Percentiles rank a stretch among this genome's conserved stretches.
phyloP scores from a whole-genome alignment of 2,329 filamentous ascomycete genomes.

The Harringtonia aguacate region DNA sequence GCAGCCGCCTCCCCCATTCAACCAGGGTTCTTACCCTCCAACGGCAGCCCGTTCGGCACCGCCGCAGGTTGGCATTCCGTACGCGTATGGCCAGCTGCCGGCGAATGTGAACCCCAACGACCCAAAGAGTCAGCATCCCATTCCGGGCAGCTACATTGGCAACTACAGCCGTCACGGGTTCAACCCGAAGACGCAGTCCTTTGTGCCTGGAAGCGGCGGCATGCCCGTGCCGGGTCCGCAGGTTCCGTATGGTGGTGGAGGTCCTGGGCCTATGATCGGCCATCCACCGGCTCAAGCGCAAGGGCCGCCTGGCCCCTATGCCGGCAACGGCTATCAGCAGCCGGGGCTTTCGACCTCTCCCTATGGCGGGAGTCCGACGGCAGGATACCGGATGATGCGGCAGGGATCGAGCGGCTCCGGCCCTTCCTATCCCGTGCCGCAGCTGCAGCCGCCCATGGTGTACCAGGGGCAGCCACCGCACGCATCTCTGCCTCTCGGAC shows the following conservation, averaged over 20 bases:
- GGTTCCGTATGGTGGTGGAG: conserved; percentile 31
- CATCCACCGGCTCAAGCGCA: background rate
- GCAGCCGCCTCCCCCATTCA: conserved; percentile 14
- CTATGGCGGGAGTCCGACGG: conserved; percentile 27
- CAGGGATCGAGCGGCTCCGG: conserved; percentile 46
- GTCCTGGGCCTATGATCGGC: background rate
- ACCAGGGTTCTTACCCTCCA: conserved; percentile 17
- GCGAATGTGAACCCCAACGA: conserved; percentile 59
- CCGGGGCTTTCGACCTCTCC: conserved; percentile 26
- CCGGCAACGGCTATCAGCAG: conserved; percentile 29
- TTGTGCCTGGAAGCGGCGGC: conserved; percentile 55
- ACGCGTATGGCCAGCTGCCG: conserved; percentile 71
- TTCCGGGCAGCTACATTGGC: conserved; percentile 61
- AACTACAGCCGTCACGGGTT: conserved; percentile 66
- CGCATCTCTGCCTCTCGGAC: conserved; percentile 8
- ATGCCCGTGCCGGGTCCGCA: conserved; percentile 26
- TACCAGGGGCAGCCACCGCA: background rate
- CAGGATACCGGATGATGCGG: conserved; percentile 43
- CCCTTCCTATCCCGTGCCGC: conserved; percentile 35
- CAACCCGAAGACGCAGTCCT: conserved; percentile 89
- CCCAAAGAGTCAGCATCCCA: conserved; percentile 66
- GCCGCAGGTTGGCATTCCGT: conserved; percentile 36
- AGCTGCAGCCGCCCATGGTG: conserved; percentile 6
- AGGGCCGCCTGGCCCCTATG: background rate
- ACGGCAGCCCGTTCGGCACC: conserved; percentile 11